A percentile compares a stretch with the other conserved stretches of the same genome.
Conservation (phyloP, 345 rosid genomes). For the Brassica nigra region DNA sequence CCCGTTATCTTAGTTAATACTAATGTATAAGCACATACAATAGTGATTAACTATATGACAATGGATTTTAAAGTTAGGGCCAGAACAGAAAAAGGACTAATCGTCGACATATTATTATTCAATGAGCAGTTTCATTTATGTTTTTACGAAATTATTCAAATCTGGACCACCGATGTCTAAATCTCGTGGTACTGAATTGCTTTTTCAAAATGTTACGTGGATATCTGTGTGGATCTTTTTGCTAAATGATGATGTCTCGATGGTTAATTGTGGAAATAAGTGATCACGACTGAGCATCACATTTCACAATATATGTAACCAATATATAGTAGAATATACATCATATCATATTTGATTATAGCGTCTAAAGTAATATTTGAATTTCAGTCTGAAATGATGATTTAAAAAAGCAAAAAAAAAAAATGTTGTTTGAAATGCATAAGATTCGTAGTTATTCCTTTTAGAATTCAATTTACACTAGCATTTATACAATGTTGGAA, state of each 20-base stretch:
- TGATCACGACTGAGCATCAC: constrained; percentile 31
- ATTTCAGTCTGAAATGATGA: constrained; percentile 23
- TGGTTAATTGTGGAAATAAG: constrained; percentile 25
- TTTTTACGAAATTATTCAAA: constrained; percentile 32
- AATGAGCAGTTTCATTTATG: constrained; percentile 23
- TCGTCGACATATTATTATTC: constrained; percentile 16
- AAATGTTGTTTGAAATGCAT: background rate
- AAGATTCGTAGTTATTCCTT: background rate
- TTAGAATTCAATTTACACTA: constrained; percentile 2
- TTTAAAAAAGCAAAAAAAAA: background rate
- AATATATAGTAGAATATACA: background rate
- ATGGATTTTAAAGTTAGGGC: background rate
- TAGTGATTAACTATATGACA: background rate
- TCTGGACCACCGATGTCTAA: constrained; percentile 37
- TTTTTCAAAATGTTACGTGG: background rate
- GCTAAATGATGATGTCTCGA: constrained; percentile 22
- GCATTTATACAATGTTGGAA: constrained; percentile 1
- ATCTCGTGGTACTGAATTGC: constrained; percentile 9
- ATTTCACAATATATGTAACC: background rate
- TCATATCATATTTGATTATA: constrained; percentile 5
- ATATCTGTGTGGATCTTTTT: background rate
- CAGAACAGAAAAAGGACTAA: background rate
- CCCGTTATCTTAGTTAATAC: background rate
- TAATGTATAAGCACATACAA: background rate
- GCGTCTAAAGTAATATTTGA: constrained; percentile 10